Base-by-base conservation (phyloP, 2,329 filamentous ascomycete genomes). In the Gaeumannomyces sp. region DNA sequence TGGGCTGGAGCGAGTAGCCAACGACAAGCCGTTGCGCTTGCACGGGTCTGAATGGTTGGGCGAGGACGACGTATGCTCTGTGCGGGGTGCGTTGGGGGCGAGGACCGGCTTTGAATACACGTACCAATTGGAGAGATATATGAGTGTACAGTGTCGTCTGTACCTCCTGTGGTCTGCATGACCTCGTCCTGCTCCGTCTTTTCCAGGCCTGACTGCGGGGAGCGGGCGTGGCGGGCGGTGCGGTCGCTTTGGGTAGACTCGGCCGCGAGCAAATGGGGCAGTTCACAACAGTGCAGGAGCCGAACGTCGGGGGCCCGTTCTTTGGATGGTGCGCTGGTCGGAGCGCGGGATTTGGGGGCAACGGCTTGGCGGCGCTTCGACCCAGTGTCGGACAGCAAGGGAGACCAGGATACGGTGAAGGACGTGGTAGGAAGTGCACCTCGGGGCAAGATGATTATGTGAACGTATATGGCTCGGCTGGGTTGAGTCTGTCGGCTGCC, bases 111-210 rank as follows among this genome's bases (percentile, higher is more conserved):
- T 8, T 22, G 58, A 56, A 58, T 25, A 72, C 72, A 74, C 83
- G 81, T 76, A 85, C 83, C 83, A 75, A 85, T 82, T 75, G 82
- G 83, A 71, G 77, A 78, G 70, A 85, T 78, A 76, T 80, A 83
- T 68, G 77, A 79, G 68, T 76, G 76, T 67, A 66, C 68, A 63
- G 14, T 10, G 19, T 68, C 68, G 58, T 73, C 79, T 68, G 67
- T 68, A 64, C 67, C 68, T 57, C 73, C 79, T 78, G 78, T 79
- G 78, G 76, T 79, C 74, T 78, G 80, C 78, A 79, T 77, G 73
- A 71, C 33, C 56, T 59, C 29, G 68, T 73, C 72, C 71, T 77
- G 78, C 77, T 79, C 45, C 45, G 25, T 53, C 45, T n/a, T 53
- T 79, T 53, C 45, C 45, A 8, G 22, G 45, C 45, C 45, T 53